A percentile compares a stretch with the other conserved stretches of the same genome.
Evolutionary conservation across 1,284 basidiomycete species (phyloP).

Genomic region (Cryptococcus floricola): DNA sequence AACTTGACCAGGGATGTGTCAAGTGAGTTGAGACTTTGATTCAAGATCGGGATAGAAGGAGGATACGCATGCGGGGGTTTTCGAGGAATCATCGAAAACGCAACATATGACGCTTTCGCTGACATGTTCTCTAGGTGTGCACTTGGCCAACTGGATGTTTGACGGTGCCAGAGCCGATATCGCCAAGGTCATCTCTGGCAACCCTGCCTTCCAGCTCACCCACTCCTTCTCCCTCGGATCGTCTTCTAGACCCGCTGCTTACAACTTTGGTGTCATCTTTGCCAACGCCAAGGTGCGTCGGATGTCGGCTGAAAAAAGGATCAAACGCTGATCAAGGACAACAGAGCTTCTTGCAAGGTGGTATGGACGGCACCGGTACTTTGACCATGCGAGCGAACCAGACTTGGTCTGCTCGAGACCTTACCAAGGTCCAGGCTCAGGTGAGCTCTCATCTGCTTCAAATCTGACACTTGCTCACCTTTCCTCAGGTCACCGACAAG

Average conservation of each 20-base stretch:
- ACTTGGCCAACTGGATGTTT: conserved; percentile 91
- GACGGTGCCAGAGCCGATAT: conserved; percentile 96
- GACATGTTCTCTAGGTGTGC: conserved; percentile 60
- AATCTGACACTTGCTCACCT: conserved; percentile 17
- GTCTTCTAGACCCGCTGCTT: conserved; percentile 66
- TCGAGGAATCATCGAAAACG: too few relatives aligned
- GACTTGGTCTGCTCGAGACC: conserved; percentile 73
- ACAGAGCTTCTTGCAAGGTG: conserved; percentile 87
- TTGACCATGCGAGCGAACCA: conserved; percentile 87
- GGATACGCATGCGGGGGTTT: neutral
- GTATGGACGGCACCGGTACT: conserved; percentile 87
- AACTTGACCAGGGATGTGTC: conserved; percentile 86
- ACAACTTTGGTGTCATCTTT: conserved; percentile 93
- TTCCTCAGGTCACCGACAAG: conserved; percentile 40
- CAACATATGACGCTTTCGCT: too few relatives aligned
- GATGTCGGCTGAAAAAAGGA: neutral
- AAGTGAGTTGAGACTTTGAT: conserved; percentile 54
- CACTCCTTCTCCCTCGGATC: conserved; percentile 74
- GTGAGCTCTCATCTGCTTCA: conserved; percentile 51
- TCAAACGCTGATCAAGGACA: neutral
- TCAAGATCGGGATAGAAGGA: neutral
- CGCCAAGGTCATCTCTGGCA: conserved; percentile 87
- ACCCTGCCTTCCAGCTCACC: conserved; percentile 95
- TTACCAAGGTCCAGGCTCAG: conserved; percentile 87
- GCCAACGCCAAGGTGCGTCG: conserved; percentile 71